Percentiles rank a stretch among this genome's conserved stretches.
Conservation (phyloP, 2,329 filamentous ascomycete genomes). For the Talaromyces sp. region DNA sequence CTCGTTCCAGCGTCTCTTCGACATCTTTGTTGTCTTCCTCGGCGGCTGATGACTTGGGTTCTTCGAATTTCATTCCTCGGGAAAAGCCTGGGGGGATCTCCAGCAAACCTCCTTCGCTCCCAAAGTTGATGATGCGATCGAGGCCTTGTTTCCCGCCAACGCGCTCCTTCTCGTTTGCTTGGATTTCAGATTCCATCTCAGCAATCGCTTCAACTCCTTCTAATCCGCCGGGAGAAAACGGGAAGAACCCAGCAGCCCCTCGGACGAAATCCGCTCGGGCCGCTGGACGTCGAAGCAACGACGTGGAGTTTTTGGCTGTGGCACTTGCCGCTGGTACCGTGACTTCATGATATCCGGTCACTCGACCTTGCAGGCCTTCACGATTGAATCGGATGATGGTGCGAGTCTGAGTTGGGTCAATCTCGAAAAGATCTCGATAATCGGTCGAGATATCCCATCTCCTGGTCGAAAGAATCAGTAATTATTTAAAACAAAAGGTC, state of each 20-base stretch:
- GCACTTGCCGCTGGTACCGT: slow-evolving; percentile 84
- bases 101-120: slow-evolving; percentile 69
- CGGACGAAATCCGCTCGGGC: slow-evolving; percentile 85
- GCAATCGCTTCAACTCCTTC: slow-evolving; percentile 82
- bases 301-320: slow-evolving; percentile 93
- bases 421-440: slow-evolving; percentile 75
- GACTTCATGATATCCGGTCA: slow-evolving; percentile 90
- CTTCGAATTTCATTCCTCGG: slow-evolving; percentile 68
- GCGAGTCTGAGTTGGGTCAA: slow-evolving; percentile 85
- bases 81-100: slow-evolving; percentile 76
- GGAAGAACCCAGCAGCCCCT: slow-evolving; percentile 88
- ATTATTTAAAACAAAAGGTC: not conserved
- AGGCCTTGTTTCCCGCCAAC: slow-evolving; percentile 48
- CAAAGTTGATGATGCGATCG: slow-evolving; percentile 81
- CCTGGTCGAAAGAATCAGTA: slow-evolving; percentile 24
- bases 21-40: slow-evolving; percentile 64
- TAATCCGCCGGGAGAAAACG: slow-evolving; percentile 84
- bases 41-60: slow-evolving; percentile 53
- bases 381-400: slow-evolving; percentile 91
- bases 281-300: slow-evolving; percentile 77
- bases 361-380: slow-evolving; percentile 84
- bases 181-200: slow-evolving; percentile 71
- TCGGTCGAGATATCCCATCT: slow-evolving; percentile 79
- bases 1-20: slow-evolving; percentile 54
- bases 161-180: slow-evolving; percentile 42